Base-by-base conservation (phyloP, 306 rosid species). In the Nissolia schottii region DNA sequence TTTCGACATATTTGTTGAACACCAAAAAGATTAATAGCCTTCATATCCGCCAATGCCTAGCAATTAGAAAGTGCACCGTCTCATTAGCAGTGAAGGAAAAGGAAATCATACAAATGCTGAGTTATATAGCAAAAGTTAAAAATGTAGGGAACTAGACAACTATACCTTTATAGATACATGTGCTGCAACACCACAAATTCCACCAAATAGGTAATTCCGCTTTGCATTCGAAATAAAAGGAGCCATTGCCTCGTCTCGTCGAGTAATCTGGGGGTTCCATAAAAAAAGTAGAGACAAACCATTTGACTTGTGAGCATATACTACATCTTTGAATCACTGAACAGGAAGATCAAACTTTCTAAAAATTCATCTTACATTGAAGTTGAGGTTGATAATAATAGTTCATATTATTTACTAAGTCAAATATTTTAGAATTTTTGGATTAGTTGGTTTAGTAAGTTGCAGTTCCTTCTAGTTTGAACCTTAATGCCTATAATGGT, bases 1-100 rank as follows among this genome's bases (percentile, higher is more conserved):
- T 95, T 90, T 70, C 99, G 93, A 71, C 97, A 91, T 81, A 95
- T 88, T 85, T 95, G 99, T 84, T 95, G 99, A 83, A 95, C 99
- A 61, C 99, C 99, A 82, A 95, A 95, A 77, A 95, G 97, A 82
- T 91, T 95, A 77, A 95, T 86, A 34, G 90, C 75, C 72, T 89
- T 89, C 87, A 95, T 91, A 83, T 85, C 97, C 57, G 89, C 93
- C 82, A 95, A 83, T 61, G 96, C 97, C 99, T 95, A 68, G 77
- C 34, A 61, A 73, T 71, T 27, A 77, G 76, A 53, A 45, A 73
- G 71, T 24, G 23, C 75, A 75, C 45, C 71, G 65, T 65, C 56
- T 28, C 71, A 54, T 85, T 49, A 83, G 79, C 38, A 78, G 71
- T 66, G 73, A 71, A 68, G 35, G 60, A 51, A 60, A 58, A 68